Conservation (phyloP, 345 rosid species). For the Firmiana major region DNA sequence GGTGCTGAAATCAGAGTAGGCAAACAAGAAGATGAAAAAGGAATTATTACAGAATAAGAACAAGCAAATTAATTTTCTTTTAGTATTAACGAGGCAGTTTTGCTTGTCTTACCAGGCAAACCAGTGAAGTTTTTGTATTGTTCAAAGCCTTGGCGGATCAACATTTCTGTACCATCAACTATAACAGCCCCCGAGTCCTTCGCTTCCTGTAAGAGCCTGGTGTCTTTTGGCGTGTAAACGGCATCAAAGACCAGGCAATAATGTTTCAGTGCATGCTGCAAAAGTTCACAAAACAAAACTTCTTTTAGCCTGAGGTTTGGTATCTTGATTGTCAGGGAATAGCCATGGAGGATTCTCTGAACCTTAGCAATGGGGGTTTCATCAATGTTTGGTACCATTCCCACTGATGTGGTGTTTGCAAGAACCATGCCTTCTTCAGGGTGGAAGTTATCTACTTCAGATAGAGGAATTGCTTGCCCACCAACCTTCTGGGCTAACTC, state of each 20-base stretch:
- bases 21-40: neutral
- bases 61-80: too few relatives aligned
- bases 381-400: constrained; percentile 39
- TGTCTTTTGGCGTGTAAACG: constrained; percentile 46
- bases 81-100: neutral
- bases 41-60: neutral
- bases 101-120: constrained; percentile 37
- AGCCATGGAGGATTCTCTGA: neutral
- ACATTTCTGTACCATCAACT: constrained; percentile 48
- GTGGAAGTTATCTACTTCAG: neutral
- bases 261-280: constrained; percentile 35
- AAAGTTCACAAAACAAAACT: neutral
- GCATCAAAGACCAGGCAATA: constrained; percentile 45
- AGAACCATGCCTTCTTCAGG: constrained; percentile 49
- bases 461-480: too few relatives aligned
- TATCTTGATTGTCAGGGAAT: neutral
- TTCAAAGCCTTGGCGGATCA: constrained; percentile 48
- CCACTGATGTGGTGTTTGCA: constrained; percentile 41
- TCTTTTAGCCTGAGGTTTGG: neutral
- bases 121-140: constrained; percentile 54
- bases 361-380: constrained; percentile 8
- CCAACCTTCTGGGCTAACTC: too few relatives aligned
- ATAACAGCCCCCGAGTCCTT: constrained; percentile 34
- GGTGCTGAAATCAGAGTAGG: constrained; percentile 37
- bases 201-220: constrained; percentile 37